Conservation (phyloP, 1,284 basidiomycete genomes). For the Rhodotorula sp. region DNA sequence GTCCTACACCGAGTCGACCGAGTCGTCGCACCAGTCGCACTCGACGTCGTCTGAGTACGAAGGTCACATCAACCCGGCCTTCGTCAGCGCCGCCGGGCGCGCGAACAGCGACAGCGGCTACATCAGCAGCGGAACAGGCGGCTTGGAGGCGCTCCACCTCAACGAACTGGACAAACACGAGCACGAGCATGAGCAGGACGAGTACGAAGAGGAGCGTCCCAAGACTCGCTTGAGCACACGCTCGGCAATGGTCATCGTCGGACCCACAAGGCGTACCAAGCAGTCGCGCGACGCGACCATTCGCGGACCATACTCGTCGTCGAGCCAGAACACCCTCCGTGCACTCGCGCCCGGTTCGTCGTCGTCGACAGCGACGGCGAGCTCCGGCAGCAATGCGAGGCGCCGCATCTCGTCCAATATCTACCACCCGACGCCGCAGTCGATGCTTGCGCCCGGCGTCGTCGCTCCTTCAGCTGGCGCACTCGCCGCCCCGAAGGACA, state of each 20-base stretch:
- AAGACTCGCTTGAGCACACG: too few relatives aligned
- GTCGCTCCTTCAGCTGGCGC: neutral
- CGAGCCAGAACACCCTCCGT: neutral
- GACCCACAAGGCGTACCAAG: neutral
- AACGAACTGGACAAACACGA: too few relatives aligned
- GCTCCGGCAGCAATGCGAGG: neutral
- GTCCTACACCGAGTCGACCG: constrained; percentile 4
- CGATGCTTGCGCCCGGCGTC: constrained; percentile 28
- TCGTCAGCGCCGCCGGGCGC: neutral
- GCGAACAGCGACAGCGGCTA: constrained; percentile 6
- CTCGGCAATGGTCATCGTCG: neutral
- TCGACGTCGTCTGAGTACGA: neutral
- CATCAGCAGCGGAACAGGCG: neutral
- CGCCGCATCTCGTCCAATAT: neutral
- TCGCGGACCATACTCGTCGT: neutral
- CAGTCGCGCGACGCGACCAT: neutral
- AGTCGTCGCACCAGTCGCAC: neutral
- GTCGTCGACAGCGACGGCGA: neutral
- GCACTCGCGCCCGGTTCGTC: neutral
- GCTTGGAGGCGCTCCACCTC: too few relatives aligned
- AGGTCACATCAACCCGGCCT: neutral
- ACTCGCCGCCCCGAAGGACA: neutral
- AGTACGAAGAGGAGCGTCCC: too few relatives aligned
- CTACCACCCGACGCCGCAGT: constrained; percentile 31
- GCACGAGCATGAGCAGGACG: too few relatives aligned